Conservation (phyloP, 169 alveolate species). For the Eimeria sp. region DNA sequence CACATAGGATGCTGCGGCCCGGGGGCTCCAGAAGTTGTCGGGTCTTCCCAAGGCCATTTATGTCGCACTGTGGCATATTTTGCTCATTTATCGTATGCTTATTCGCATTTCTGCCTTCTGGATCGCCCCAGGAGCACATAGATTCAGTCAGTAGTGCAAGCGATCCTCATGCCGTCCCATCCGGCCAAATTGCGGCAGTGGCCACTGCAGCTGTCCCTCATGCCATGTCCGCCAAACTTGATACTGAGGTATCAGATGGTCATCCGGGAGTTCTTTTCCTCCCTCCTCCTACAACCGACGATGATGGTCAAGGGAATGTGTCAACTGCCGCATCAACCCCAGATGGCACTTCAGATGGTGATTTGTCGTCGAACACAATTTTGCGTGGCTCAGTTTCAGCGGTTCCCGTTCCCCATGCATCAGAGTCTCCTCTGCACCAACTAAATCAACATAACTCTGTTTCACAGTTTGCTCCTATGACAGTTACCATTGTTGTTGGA, state of each 20-base stretch:
- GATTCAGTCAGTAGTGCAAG: background rate
- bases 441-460: background rate
- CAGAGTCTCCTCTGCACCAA: background rate
- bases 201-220: conserved; percentile 18
- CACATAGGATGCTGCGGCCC: conserved; percentile 52
- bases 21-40: conserved; percentile 11
- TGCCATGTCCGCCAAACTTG: background rate
- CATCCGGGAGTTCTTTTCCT: background rate
- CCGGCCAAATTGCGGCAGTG: background rate
- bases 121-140: conserved; percentile 3
- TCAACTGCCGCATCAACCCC: background rate
- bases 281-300: background rate
- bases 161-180: background rate
- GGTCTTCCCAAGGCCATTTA: conserved; percentile 37
- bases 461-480: conserved; percentile 41
- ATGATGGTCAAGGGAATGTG: background rate
- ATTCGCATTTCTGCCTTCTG: background rate
- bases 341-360: background rate
- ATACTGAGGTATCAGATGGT: background rate
- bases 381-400: background rate
- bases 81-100: conserved; percentile 23
- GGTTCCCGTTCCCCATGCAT: background rate
- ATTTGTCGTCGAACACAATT: background rate
- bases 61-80: conserved; percentile 8
- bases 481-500: conserved; percentile 58